phyloP scores from a whole-genome alignment of 257 asterid species.

The Cynanchum wilfordii region DNA sequence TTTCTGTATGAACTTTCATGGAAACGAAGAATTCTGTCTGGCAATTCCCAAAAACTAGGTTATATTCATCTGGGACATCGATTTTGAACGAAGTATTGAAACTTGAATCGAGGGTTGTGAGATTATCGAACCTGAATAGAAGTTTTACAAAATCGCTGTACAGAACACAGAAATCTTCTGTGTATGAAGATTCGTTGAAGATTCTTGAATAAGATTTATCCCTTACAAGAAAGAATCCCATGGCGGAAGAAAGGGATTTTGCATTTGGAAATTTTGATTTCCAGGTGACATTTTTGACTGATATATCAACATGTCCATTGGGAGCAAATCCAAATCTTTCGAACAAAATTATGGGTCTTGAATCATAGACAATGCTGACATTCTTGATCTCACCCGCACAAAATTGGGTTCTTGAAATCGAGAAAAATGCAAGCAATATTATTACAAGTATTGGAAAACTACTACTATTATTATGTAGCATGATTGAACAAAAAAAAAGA shows the following conservation, averaged over 20 bases:
- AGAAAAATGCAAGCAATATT: background rate
- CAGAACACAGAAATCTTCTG: conserved; percentile 26
- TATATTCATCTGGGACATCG: conserved; percentile 22
- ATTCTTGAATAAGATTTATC: conserved; percentile 22
- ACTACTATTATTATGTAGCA: background rate
- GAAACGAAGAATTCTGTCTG: conserved; percentile 23
- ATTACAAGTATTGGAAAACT: background rate
- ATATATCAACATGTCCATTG: conserved; percentile 19
- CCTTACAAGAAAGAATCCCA: conserved; percentile 32
- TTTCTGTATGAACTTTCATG: conserved; percentile 29
- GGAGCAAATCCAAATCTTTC: conserved; percentile 26
- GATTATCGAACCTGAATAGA: conserved; percentile 23
- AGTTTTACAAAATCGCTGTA: conserved; percentile 19
- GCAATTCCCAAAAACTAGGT: conserved; percentile 29
- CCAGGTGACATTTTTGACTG: conserved; percentile 19
- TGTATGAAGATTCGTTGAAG: conserved; percentile 24
- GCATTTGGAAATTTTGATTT: conserved; percentile 21
- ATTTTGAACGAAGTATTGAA: conserved; percentile 11
- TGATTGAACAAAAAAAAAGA: background rate
- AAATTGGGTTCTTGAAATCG: conserved; percentile 5
- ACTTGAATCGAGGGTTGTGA: conserved; percentile 14
- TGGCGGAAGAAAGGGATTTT: conserved; percentile 22
- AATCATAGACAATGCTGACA: conserved; percentile 19
- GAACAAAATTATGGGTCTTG: conserved; percentile 27
- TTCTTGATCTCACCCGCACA: conserved; percentile 26